phyloP scores from a whole-genome alignment of 1,284 basidiomycete species.

The Limonomyces culmigenus region DNA sequence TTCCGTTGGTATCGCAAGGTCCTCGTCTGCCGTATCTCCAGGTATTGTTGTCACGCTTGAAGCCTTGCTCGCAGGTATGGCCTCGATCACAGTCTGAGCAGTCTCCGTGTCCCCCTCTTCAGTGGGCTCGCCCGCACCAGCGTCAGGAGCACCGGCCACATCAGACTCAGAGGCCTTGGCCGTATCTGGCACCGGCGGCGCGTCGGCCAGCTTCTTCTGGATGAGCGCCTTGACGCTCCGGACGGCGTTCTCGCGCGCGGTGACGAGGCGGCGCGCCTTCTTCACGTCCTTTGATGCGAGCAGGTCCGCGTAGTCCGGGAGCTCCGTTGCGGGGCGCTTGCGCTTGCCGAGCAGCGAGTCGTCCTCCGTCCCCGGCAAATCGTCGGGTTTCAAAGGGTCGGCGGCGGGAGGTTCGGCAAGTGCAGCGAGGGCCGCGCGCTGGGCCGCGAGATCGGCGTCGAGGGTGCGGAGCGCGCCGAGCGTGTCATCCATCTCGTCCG shows the following conservation, averaged over 20 bases:
- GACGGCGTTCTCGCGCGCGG: slow-evolving; percentile 9
- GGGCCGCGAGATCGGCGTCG: slow-evolving; percentile 38
- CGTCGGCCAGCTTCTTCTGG: too few relatives aligned
- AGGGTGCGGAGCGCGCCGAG: slow-evolving; percentile 38
- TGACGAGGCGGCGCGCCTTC: slow-evolving; percentile 9
- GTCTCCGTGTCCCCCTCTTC: too few relatives aligned
- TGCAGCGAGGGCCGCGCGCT: slow-evolving; percentile 25
- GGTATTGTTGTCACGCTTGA: too few relatives aligned
- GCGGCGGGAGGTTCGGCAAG: slow-evolving; percentile 1
- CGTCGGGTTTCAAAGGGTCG: too few relatives aligned
- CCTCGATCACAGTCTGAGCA: too few relatives aligned
- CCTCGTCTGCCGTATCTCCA: too few relatives aligned
- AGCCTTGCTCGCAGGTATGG: too few relatives aligned
- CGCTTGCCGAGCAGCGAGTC: not conserved
- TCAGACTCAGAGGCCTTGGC: too few relatives aligned
- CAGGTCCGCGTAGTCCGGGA: slow-evolving; percentile 21
- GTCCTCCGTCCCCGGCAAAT: not conserved
- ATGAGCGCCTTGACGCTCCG: slow-evolving; percentile 2
- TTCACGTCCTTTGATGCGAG: slow-evolving; percentile 4
- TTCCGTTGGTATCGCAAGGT: too few relatives aligned
- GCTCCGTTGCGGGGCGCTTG: slow-evolving; percentile 6
- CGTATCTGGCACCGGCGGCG: too few relatives aligned
- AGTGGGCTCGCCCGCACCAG: too few relatives aligned
- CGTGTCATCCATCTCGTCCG: slow-evolving; percentile 46
- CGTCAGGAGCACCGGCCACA: too few relatives aligned